Evolutionary conservation across 2,329 filamentous ascomycete species (phyloP).

Genomic region (Massarina eburnea): DNA sequence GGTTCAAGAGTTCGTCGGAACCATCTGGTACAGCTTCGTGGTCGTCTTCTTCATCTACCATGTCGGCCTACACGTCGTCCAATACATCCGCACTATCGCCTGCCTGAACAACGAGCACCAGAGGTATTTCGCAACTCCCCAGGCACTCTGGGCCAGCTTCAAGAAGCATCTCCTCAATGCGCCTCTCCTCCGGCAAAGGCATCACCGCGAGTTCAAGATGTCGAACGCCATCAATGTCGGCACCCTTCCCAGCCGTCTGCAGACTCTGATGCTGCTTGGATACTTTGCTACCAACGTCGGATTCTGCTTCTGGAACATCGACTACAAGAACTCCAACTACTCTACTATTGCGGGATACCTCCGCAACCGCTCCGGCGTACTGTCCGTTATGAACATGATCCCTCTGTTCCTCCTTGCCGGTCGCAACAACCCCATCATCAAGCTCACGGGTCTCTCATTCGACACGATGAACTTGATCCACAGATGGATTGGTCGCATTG

Average conservation of each 20-base stretch:
- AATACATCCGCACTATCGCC: slow-evolving; percentile 71
- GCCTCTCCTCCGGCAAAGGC: slow-evolving; percentile 50
- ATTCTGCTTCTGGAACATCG: slow-evolving; percentile 57
- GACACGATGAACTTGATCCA: slow-evolving; percentile 83
- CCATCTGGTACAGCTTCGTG: slow-evolving; percentile 62
- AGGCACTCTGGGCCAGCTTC: slow-evolving; percentile 49
- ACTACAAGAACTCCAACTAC: slow-evolving; percentile 63
- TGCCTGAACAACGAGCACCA: slow-evolving; percentile 79
- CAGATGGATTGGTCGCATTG: slow-evolving; percentile 77
- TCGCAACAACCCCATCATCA: slow-evolving; percentile 77
- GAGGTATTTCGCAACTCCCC: slow-evolving; percentile 72
- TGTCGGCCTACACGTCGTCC: slow-evolving; percentile 60
- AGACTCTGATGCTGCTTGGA: slow-evolving; percentile 49
- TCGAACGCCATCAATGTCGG: slow-evolving; percentile 53
- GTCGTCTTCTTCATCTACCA: slow-evolving; percentile 68
- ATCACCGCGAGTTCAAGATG: slow-evolving; percentile 55
- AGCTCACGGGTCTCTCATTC: slow-evolving; percentile 71
- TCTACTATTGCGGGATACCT: slow-evolving; percentile 69
- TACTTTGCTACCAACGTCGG: slow-evolving; percentile 53
- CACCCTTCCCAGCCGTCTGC: slow-evolving; percentile 52
- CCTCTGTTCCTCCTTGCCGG: slow-evolving; percentile 74
- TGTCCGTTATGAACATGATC: slow-evolving; percentile 76
- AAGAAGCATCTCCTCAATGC: slow-evolving; percentile 52
- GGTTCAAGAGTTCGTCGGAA: slow-evolving; percentile 41
- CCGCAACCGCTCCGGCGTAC: slow-evolving; percentile 69